Evolutionary conservation across 1,284 basidiomycete species (phyloP).

Genomic region (Sparassis latifolia): DNA sequence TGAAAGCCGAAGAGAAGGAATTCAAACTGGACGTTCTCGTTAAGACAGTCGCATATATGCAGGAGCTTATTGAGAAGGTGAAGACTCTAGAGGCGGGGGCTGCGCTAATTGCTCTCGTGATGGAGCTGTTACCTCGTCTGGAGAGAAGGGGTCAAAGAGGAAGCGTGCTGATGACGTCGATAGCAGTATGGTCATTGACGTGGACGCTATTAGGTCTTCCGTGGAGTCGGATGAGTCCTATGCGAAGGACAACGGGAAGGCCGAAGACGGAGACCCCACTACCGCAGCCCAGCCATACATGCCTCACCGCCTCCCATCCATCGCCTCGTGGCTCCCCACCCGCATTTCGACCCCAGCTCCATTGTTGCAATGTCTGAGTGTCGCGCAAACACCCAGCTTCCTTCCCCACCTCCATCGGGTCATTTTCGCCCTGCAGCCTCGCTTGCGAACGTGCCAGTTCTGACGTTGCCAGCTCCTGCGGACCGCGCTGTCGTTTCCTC

Average conservation of each 20-base stretch:
- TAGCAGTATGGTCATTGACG: constrained; percentile 4
- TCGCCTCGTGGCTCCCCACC: constrained; percentile 38
- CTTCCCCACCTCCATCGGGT: constrained; percentile 39
- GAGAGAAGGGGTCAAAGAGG: constrained; percentile 11
- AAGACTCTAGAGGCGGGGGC: constrained; percentile 34
- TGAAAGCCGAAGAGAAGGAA: constrained; percentile 55
- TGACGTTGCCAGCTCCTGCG: constrained; percentile 33
- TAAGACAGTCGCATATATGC: constrained; percentile 63
- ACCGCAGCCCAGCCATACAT: constrained; percentile 5
- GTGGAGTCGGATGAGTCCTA: constrained; percentile 14
- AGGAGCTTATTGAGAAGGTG: constrained; percentile 52
- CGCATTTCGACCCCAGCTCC: constrained; percentile 28
- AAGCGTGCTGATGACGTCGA: constrained; percentile 14
- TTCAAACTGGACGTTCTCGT: constrained; percentile 79
- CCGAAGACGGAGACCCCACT: constrained; percentile 9
- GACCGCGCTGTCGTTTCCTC: constrained; percentile 5
- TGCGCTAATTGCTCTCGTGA: constrained; percentile 25
- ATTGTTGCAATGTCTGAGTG: constrained; percentile 13
- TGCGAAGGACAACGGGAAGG: constrained; percentile 19
- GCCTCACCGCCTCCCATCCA: constrained; percentile 38
- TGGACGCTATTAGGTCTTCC: constrained; percentile 7
- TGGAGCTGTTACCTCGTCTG: constrained; percentile 1
- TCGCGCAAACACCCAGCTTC: constrained; percentile 29
- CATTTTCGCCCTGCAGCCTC: constrained; percentile 24
- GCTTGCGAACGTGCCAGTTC: constrained; percentile 25